Percentiles rank a stretch among this genome's conserved stretches.
Evolutionary conservation across 2,329 filamentous ascomycete species (phyloP).

Genomic region (Penicillium sp.): DNA sequence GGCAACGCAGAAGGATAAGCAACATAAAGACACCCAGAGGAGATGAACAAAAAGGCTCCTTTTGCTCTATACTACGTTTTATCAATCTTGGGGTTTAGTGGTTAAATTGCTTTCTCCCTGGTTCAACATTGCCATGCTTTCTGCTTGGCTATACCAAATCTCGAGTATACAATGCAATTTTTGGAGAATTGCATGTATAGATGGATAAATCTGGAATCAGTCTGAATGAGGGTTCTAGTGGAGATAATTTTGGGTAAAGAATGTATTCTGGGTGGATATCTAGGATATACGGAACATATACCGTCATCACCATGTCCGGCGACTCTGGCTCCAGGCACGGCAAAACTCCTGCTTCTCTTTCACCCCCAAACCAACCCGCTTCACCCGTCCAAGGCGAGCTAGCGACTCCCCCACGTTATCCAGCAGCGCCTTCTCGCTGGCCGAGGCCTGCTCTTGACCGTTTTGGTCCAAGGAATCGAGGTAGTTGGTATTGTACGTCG

Average conservation of each 20-base stretch:
- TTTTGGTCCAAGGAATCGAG: conserved; percentile 47
- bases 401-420: conserved; percentile 81
- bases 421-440: conserved; percentile 67
- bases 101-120: too few relatives aligned
- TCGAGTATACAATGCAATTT: too few relatives aligned
- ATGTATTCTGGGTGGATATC: background rate
- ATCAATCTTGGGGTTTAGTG: too few relatives aligned
- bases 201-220: too few relatives aligned
- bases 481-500: conserved; percentile 47
- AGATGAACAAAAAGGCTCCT: background rate
- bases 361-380: conserved; percentile 80
- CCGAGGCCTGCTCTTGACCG: conserved; percentile 37
- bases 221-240: too few relatives aligned
- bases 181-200: too few relatives aligned
- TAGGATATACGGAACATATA: background rate
- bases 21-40: background rate
- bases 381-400: conserved; percentile 82
- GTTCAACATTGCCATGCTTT: too few relatives aligned
- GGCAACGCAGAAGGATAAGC: background rate
- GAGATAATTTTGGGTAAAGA: background rate
- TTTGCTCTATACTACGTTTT: background rate
- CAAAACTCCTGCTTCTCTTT: conserved; percentile 82
- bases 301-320: conserved; percentile 28
- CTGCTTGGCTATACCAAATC: too few relatives aligned
- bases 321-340: conserved; percentile 60